Conservation (phyloP, 352 stramenopile species). For the Pythium monospermum region DNA sequence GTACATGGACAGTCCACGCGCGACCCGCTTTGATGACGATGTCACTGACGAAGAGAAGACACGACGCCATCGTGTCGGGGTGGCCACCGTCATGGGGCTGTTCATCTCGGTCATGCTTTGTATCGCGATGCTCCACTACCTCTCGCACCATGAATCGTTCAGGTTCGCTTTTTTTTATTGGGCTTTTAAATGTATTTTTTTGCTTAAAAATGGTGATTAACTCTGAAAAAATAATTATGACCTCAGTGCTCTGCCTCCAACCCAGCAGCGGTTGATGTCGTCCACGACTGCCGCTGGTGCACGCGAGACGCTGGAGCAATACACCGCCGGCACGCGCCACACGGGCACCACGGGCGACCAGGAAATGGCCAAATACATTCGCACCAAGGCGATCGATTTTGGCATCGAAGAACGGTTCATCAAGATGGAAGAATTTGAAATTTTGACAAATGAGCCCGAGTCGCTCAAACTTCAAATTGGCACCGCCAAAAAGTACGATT, state of each 20-base stretch:
- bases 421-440: slow-evolving; percentile 82
- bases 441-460: slow-evolving; percentile 69
- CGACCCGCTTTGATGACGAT: slow-evolving; percentile 33
- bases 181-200: too few relatives aligned
- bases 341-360: slow-evolving; percentile 58
- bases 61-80: slow-evolving; percentile 51
- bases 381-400: slow-evolving; percentile 61
- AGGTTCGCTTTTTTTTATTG: slow-evolving; percentile 30
- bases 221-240: too few relatives aligned
- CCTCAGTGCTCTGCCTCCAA: slow-evolving; percentile 57
- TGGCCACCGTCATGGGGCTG: slow-evolving; percentile 46
- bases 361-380: slow-evolving; percentile 78
- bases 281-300: slow-evolving; percentile 59
- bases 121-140: slow-evolving; percentile 52
- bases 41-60: slow-evolving; percentile 46
- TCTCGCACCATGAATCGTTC: slow-evolving; percentile 68
- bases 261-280: slow-evolving; percentile 74
- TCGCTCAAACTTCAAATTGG: slow-evolving; percentile 44
- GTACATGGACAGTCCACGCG: slow-evolving; percentile 67
- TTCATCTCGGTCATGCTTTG: slow-evolving; percentile 59
- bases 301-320: slow-evolving; percentile 68
- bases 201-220: too few relatives aligned
- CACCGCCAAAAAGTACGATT: slow-evolving; percentile 16
- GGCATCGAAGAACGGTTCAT: slow-evolving; percentile 69
- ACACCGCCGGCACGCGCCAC: slow-evolving; percentile 49